These are phyloP conservation scores for Tulasnella sp. DNA, from an alignment of 768 basidiomycete species.

Conservation along the genomic window DNA sequence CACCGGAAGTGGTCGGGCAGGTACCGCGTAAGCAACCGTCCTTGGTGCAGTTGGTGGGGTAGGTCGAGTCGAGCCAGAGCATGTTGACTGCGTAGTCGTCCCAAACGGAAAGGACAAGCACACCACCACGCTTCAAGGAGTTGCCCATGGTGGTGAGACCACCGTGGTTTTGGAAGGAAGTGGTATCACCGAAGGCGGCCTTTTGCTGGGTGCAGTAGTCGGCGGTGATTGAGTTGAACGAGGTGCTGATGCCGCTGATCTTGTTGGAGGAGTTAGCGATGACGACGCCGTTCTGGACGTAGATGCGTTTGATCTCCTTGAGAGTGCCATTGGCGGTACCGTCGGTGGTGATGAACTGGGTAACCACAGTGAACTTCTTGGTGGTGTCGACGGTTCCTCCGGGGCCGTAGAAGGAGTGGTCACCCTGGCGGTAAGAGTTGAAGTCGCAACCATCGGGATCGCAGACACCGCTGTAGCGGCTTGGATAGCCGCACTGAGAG, in stretches of 20 bases:
- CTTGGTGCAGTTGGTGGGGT: constrained; percentile 25
- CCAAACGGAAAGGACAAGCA: constrained; percentile 40
- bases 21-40: constrained; percentile 31
- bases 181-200: constrained; percentile 33
- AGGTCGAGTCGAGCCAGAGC: constrained; percentile 46
- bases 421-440: constrained; percentile 49
- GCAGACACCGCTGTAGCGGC: constrained; percentile 36
- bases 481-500: constrained; percentile 15
- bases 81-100: constrained; percentile 43
- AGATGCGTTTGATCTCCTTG: constrained; percentile 34
- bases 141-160: constrained; percentile 29
- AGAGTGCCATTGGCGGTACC: constrained; percentile 37
- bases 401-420: constrained; percentile 36
- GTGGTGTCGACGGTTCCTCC: constrained; percentile 40
- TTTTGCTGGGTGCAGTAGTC: constrained; percentile 38
- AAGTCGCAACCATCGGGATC: constrained; percentile 50
- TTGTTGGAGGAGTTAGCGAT: constrained; percentile 39
- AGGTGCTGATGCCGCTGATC: constrained; percentile 31
- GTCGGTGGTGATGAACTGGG: constrained; percentile 42
- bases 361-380: constrained; percentile 43
- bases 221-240: constrained; percentile 37
- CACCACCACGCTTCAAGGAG: constrained; percentile 34
- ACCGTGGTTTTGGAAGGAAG: constrained; percentile 32
- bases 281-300: constrained; percentile 40
- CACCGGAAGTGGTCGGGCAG: constrained; percentile 38